Conservation (phyloP, 345 rosid genomes). For the Passiflora organensis region DNA sequence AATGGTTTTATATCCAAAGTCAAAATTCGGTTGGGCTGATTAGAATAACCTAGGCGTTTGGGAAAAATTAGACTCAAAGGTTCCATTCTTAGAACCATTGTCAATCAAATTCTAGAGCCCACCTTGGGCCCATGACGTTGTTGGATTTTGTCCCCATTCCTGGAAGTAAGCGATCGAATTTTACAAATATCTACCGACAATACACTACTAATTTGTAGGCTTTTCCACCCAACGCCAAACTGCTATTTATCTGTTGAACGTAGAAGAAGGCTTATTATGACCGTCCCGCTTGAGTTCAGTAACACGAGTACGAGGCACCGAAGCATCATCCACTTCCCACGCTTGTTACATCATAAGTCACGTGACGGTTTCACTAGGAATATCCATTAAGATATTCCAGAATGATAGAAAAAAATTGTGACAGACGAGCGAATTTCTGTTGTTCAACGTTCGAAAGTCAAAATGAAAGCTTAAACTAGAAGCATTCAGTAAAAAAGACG, state of each 20-base stretch:
- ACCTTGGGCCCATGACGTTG: constrained; percentile 15
- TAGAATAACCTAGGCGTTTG: too few relatives aligned
- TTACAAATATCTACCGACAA: too few relatives aligned
- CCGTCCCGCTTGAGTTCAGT: background rate
- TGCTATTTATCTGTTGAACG: background rate
- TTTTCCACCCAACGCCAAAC: background rate
- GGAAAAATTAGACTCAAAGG: background rate
- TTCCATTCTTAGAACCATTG: background rate
- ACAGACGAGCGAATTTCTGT: too few relatives aligned
- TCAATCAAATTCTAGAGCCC: background rate
- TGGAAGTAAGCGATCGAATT: too few relatives aligned
- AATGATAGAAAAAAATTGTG: too few relatives aligned
- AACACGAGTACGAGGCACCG: too few relatives aligned
- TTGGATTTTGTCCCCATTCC: background rate
- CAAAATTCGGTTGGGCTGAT: background rate
- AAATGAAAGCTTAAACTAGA: too few relatives aligned
- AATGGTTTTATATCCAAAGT: too few relatives aligned
- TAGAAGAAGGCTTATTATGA: constrained; percentile 9
- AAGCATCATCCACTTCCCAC: too few relatives aligned
- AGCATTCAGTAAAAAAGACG: too few relatives aligned
- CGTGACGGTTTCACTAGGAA: background rate
- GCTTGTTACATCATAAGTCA: constrained; percentile 6
- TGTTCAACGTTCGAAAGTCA: too few relatives aligned
- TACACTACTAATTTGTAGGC: background rate
- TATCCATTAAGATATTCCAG: too few relatives aligned